Evolutionary conservation across 1,284 basidiomycete species (phyloP), one percentile per base, ranked within the genome.

Genomic region (Melampsora americana): DNA sequence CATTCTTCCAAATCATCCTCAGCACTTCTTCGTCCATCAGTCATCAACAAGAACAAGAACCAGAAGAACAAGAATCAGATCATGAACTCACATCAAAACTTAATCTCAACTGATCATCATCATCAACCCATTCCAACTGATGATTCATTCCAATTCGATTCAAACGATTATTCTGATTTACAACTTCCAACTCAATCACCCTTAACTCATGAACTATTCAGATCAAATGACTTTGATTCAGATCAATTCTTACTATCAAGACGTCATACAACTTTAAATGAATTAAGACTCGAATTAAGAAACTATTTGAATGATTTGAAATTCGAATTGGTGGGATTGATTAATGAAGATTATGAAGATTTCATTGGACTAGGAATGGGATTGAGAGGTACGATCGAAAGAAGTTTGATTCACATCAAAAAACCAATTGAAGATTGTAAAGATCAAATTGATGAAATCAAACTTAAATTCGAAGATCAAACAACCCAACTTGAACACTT

Each of bases 271-370:
- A 91, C 93, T 12, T 87, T 96, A 16, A 89, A 90, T 62, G 93
- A 95, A 82, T 86, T 97, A 48, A 89, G 93, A 70, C 84, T 87
- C 20, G 94, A 99, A 82, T 86, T 99, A 18, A 87, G 93, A 39
- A 89, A 90, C 76, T 97, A 97, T 83, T 86, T 93, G 77, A 87
- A 88, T 0, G 86, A 87, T 18, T 84, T 99, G 79, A 93, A 95
- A 81, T 91, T 94, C 82, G 93, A 96, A 82, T 87, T 99, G 39
- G 92, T 97, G 39, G 89, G 89, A 81, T 88, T 98, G 81, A 97
- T 99, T 83, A 97, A 99, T 83, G 90, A 94, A 81, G 95, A 98
- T 84, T 98, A 98, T 83, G 93, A 94, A 83, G 94, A 94, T 61
- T 98, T 98, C 83, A 96, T 99, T 79, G 93, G 91, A 79, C 86